Evolutionary conservation across 495 filamentous ascomycete species (phyloP).

Genomic region (Hypoxylon fuscum): DNA sequence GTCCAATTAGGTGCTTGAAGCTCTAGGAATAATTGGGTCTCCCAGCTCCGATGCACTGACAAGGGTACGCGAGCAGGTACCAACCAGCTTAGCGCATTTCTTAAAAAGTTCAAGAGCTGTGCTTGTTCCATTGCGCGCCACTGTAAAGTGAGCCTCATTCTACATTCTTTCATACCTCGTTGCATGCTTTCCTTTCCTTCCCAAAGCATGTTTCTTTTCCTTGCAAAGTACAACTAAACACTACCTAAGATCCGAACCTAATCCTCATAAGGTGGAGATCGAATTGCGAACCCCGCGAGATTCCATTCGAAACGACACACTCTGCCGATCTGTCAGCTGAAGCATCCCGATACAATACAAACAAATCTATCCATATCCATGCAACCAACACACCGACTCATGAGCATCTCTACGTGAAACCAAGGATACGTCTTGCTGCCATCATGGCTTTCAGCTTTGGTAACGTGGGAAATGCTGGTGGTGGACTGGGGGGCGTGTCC

Average conservation of each 20-base stretch:
- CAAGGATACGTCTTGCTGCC: constrained; percentile 17
- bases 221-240: no score
- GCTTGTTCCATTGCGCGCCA: constrained; percentile 15
- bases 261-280: not conserved
- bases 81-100: constrained; percentile 20
- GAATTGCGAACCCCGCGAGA: constrained; percentile 1
- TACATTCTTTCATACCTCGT: not conserved
- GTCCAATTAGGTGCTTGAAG: no score
- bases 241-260: no score
- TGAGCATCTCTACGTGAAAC: constrained; percentile 24
- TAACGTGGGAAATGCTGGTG: constrained; percentile 42
- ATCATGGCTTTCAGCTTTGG: constrained; percentile 75
- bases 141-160: constrained; percentile 6
- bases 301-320: constrained; percentile 1
- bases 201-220: not conserved
- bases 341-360: constrained; percentile 6
- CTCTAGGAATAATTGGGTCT: not conserved
- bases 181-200: constrained; percentile 5
- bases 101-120: constrained; percentile 26
- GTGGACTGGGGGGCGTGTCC: constrained; percentile 46
- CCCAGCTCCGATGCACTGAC: not conserved
- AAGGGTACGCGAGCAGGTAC: constrained; percentile 31
- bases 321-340: not conserved
- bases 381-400: constrained; percentile 11
- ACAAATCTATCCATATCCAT: constrained; percentile 11